A percentile compares a stretch with the other conserved stretches of the same genome.
phyloP scores from a whole-genome alignment of 2,329 filamentous ascomycete species.

The Colletotrichum aenigma region DNA sequence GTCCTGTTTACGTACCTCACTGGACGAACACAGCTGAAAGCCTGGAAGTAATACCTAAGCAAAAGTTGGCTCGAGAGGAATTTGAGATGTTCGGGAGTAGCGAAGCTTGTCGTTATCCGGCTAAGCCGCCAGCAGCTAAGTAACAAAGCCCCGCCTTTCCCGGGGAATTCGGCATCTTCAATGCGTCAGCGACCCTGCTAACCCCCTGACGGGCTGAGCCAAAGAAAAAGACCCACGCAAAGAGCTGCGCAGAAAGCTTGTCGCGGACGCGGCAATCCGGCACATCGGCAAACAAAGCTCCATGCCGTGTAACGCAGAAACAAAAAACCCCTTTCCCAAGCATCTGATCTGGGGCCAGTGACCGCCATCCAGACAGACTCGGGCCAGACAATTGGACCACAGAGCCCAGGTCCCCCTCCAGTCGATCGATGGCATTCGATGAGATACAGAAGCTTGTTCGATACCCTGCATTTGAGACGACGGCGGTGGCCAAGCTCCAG shows the following conservation, averaged over 20 bases:
- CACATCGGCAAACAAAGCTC: slow-evolving; percentile 10
- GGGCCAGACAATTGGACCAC: neutral
- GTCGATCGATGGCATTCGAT: neutral
- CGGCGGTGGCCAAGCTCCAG: neutral
- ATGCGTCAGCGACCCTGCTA: neutral
- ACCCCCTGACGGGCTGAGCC: slow-evolving; percentile 13
- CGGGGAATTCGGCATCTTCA: slow-evolving; percentile 11
- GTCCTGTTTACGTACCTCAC: neutral
- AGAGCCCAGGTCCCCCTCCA: neutral
- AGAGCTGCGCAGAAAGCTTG: slow-evolving; percentile 9
- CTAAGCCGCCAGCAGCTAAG: neutral
- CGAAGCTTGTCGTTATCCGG: neutral
- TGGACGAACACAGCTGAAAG: slow-evolving; percentile 3
- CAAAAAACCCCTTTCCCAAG: neutral
- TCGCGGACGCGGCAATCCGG: slow-evolving; percentile 6
- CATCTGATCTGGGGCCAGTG: neutral
- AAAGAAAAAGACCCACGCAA: neutral
- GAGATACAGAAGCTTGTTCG: neutral
- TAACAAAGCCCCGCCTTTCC: neutral
- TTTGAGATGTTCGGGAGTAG: neutral
- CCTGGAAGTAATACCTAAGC: no score
- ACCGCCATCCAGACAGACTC: neutral
- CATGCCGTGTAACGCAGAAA: neutral
- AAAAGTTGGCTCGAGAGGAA: neutral
- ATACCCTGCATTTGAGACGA: neutral